A percentile compares a stretch with the other conserved stretches of the same genome.
Evolutionary conservation across 805 yeast genomes (phyloP).

Genomic region (Hyphopichia homilentoma): DNA sequence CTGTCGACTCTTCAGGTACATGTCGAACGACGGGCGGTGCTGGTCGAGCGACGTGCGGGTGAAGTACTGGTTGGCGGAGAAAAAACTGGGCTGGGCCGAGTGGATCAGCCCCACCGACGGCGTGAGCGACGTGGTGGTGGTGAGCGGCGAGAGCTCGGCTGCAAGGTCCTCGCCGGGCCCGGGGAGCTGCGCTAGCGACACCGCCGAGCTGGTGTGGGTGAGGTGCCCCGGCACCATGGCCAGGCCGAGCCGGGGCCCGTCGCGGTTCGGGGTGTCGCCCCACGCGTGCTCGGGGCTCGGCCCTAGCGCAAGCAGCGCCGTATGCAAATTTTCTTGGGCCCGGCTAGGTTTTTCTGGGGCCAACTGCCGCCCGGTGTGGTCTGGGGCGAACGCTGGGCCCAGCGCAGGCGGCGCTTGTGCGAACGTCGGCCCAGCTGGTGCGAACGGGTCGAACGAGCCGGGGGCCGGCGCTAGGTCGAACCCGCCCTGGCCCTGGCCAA

Average conservation of each 20-base stretch:
- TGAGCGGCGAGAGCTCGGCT: slow-evolving; percentile 37
- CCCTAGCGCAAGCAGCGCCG: too few species aligned
- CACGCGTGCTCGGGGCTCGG: too few species aligned
- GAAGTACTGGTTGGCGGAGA: slow-evolving; percentile 40
- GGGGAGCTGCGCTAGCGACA: too few species aligned
- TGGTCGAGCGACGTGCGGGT: slow-evolving; percentile 36
- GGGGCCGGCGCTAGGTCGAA: too few species aligned
- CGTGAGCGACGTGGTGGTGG: slow-evolving; percentile 41
- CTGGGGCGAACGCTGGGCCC: too few species aligned
- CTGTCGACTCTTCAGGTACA: slow-evolving; percentile 23
- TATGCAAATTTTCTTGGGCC: too few species aligned
- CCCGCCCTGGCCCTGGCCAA: too few species aligned
- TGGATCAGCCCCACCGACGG: slow-evolving; percentile 39
- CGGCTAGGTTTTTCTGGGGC: too few species aligned
- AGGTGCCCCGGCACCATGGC: not conserved
- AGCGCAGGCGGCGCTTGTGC: too few species aligned
- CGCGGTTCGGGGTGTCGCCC: not conserved
- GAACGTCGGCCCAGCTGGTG: too few species aligned
- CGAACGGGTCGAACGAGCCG: too few species aligned
- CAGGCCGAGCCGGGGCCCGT: not conserved
- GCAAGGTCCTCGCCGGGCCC: slow-evolving; percentile 5
- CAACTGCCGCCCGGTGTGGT: too few species aligned
- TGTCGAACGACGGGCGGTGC: slow-evolving; percentile 30
- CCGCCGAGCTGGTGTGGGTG: not conserved
- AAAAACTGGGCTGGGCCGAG: slow-evolving; percentile 40